These are phyloP conservation scores for Calonectria crousiana DNA, from an alignment of 2,329 filamentous ascomycete genomes.

Conservation along the genomic window DNA sequence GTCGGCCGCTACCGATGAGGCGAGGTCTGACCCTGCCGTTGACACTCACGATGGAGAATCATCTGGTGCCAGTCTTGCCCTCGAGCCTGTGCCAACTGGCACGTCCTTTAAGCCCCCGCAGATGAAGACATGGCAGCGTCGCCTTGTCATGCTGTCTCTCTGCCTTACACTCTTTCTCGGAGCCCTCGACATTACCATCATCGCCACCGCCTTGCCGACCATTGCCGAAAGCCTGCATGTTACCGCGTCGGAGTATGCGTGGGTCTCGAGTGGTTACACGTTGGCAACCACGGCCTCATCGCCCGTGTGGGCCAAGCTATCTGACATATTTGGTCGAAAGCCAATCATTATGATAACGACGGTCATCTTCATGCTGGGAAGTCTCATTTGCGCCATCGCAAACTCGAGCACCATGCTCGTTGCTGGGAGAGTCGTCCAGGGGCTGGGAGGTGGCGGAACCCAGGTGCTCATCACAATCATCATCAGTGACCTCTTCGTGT, in stretches of 20 bases:
- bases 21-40: background rate
- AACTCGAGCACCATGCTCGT: conserved; percentile 61
- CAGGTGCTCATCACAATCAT: conserved; percentile 39
- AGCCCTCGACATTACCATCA: conserved; percentile 44
- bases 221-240: conserved; percentile 38
- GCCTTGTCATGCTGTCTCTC: conserved; percentile 39
- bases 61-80: conserved; percentile 13
- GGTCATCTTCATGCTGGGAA: conserved; percentile 63
- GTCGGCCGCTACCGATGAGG: background rate
- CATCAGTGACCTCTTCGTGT: conserved; percentile 66
- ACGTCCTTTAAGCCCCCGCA: conserved; percentile 35
- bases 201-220: conserved; percentile 45
- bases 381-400: conserved; percentile 64
- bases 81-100: conserved; percentile 35
- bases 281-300: conserved; percentile 39
- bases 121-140: conserved; percentile 37
- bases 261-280: conserved; percentile 44
- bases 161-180: conserved; percentile 43
- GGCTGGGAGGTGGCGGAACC: conserved; percentile 38
- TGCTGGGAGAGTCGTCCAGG: conserved; percentile 50
- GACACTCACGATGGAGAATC: conserved; percentile 13
- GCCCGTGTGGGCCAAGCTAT: conserved; percentile 57
- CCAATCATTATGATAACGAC: conserved; percentile 54
- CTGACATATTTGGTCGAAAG: conserved; percentile 65
- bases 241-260: conserved; percentile 42